Evolutionary conservation across 805 yeast species (phyloP).

Genomic region (Saccharomycopsis sp.): DNA sequence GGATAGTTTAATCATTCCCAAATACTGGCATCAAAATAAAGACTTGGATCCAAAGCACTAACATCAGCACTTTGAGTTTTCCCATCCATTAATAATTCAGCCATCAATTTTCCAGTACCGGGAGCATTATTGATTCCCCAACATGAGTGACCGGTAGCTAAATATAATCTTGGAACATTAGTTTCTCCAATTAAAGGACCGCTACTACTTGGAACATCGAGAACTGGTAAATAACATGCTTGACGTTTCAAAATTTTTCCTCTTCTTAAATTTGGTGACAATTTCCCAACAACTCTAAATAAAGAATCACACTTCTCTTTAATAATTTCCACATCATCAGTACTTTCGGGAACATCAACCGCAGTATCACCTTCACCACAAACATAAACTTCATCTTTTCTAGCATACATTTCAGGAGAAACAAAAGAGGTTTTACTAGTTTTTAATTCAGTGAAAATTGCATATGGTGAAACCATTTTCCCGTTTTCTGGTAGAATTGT

Average conservation of each 20-base stretch:
- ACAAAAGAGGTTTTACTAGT: slow-evolving; percentile 55
- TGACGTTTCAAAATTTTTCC: slow-evolving; percentile 77
- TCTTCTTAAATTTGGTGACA: slow-evolving; percentile 55
- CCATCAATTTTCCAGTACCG: slow-evolving; percentile 87
- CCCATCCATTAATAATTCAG: slow-evolving; percentile 82
- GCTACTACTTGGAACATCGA: slow-evolving; percentile 82
- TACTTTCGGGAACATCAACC: slow-evolving; percentile 85
- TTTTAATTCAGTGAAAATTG: slow-evolving; percentile 85
- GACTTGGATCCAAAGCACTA: slow-evolving; percentile 72
- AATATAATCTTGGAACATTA: slow-evolving; percentile 62
- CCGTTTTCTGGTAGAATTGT: slow-evolving; percentile 74
- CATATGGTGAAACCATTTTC: slow-evolving; percentile 75
- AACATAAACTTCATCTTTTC: slow-evolving; percentile 91
- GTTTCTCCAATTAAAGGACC: slow-evolving; percentile 96
- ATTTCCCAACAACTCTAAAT: slow-evolving; percentile 67
- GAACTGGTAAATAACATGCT: slow-evolving; percentile 92
- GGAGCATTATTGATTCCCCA: slow-evolving; percentile 99
- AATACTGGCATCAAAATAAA: slow-evolving; percentile 69
- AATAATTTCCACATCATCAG: slow-evolving; percentile 86
- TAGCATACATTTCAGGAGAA: slow-evolving; percentile 89
- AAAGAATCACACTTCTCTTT: slow-evolving; percentile 81
- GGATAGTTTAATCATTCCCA: slow-evolving; percentile 15
- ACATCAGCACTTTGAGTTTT: slow-evolving; percentile 68
- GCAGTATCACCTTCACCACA: slow-evolving; percentile 96
- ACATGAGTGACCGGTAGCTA: slow-evolving; percentile 93